These are phyloP conservation scores for Aegilops umbellulata DNA, from an alignment of 176 grass and related monocot genomes.

Conservation along the genomic window DNA sequence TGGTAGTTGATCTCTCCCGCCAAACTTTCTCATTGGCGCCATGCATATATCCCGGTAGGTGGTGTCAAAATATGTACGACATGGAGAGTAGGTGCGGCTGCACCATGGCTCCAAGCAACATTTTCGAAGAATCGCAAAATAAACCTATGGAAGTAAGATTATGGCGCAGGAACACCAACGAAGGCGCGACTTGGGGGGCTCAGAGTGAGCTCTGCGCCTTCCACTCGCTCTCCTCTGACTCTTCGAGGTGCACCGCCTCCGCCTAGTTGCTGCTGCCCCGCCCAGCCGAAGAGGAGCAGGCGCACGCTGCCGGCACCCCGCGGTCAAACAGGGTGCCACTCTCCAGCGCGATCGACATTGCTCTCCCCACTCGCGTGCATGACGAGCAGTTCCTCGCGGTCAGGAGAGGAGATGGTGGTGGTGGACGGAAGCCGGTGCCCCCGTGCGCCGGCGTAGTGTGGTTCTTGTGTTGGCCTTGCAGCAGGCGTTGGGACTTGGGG, in stretches of 20 bases:
- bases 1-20: no score
- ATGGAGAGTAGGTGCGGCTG: no score
- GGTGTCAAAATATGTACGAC: no score
- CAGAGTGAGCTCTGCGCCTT: no score
- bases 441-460: neutral
- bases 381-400: neutral
- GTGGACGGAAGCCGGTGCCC: neutral
- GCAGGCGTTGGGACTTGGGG: neutral
- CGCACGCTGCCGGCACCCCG: neutral
- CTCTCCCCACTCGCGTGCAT: slow-evolving; percentile 33
- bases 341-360: slow-evolving; percentile 54
- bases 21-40: no score
- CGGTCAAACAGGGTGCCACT: neutral
- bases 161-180: no score
- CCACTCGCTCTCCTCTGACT: no score
- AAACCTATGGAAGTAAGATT: no score
- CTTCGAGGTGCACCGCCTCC: slow-evolving; percentile 8
- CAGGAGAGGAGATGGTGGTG: slow-evolving; percentile 4
- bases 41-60: no score
- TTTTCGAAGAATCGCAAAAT: no score
- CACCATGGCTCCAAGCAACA: no score
- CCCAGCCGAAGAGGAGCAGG: slow-evolving; percentile 40
- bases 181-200: no score
- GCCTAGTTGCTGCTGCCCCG: slow-evolving; percentile 46
- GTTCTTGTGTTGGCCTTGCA: neutral